Base-by-base conservation (phyloP, 164 flowering plant genomes). In the Stephania yunnanensis region DNA sequence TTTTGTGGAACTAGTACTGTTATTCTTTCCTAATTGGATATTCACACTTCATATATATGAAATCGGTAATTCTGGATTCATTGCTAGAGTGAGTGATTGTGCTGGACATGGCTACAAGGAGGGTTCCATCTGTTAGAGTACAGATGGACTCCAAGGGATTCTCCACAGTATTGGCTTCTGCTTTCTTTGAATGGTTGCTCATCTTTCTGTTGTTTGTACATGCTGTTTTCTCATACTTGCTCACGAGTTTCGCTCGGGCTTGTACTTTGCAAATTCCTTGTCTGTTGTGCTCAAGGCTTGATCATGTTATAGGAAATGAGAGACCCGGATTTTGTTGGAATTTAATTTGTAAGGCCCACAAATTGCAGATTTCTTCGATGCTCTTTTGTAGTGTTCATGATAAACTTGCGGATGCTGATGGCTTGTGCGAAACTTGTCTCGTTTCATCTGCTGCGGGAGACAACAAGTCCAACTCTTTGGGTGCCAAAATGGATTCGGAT, bases 101-200 rank as follows among this genome's bases (percentile, higher is more conserved):
- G 66, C 30, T 9, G 20, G 69, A 11, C 20, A 87, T 86, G 90
- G 89, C 85, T 77, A 52, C 81, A 50, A 72, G 50, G 70, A 75
- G 72, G 67, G 74, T 85, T 66, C 75, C 42, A 72, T 80, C 70
- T 58, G 70, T 71, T 42, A 78, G 73, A 80, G 71, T 48, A 45
- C 65, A 75, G 71, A 83, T 69, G 72, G 77, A 72, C 68, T 46
- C 76, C 70, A 73, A 44, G 53, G 78, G 87, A 45, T 69, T 89
- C 64, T 53, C 73, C 15, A 48, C 76, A 69, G 87, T 82, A 77
- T 80, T 92, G 84, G 81, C 84, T 10, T 83, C 88, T 44, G 94
- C 94, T 63, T 67, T 84, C 79, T 77, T 79, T 66, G 97, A 93
- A 83, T 93, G 97, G 97, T 42, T 87, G 71, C 81, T 93, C 68